Evolutionary conservation across 805 yeast genomes (phyloP), one percentile per base, ranked within the genome.

Genomic region (Pichia gijzeniarum): DNA sequence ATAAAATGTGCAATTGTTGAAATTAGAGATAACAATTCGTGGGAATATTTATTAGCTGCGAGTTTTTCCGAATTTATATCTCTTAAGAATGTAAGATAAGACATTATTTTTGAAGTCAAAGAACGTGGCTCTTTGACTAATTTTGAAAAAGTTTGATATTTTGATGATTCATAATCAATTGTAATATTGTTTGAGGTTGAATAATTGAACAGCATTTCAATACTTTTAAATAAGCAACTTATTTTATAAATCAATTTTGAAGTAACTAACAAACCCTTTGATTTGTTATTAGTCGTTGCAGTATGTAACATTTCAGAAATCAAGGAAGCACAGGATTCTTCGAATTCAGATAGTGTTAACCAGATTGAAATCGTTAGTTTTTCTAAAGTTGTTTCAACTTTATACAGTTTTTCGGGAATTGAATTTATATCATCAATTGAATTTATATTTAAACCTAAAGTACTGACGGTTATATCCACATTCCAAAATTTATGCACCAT

Each of bases 401-500:
- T 62, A 20, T 79, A 64, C 30, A 85, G 65, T 30, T 76, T 75
- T 4, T 65, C 63, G 1, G 80, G 74, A 7, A 70, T 59, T 18
- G 74, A 68, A 1, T 79, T 74, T 4, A 31, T 35, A 32, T 55
- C 51, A 45, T 71, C 67, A 30, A 53, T 41, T 13, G 46, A 41
- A 4, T 48, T 50, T 16, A 50, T 31, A 28, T 49, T 47, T n/a
- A 54, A 65, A 33, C 70, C 90, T 22, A 83, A 73, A 8, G 76
- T 68, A 41, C 75, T 81, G 0, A 84, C 73, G 1, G 83, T 74
- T 19, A 93, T 70, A 47, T 81, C 76, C 18, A 90, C 95, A 60
- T 88, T 89, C 99, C 99, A 93, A 58, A 88, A 90, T 63, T 90
- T 90, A 69, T 85, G 90, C 40, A 93, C 95, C 89, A 95, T 95